Percentiles rank a stretch among this genome's conserved stretches.
These are phyloP conservation scores for Boletellus emodensis DNA, from an alignment of 768 basidiomycete genomes.

Conservation along the genomic window DNA sequence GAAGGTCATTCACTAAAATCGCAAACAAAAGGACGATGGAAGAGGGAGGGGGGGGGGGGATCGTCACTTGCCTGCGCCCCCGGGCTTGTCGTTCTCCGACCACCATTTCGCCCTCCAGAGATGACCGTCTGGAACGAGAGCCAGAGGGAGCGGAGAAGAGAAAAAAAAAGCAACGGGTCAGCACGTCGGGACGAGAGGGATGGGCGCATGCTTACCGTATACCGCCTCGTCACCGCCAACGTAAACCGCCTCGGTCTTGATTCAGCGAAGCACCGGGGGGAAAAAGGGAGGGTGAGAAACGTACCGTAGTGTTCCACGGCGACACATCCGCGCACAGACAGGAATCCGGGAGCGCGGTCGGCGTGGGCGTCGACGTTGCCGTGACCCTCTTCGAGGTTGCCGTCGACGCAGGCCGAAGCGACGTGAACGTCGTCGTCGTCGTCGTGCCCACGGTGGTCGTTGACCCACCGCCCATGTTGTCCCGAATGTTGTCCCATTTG, in stretches of 20 bases:
- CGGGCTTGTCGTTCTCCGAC: conserved; percentile 39
- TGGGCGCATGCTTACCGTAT: conserved; percentile 33
- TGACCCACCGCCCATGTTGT: conserved; percentile 49
- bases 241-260: conserved; percentile 25
- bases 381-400: not conserved
- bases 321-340: conserved; percentile 41
- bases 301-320: conserved; percentile 38
- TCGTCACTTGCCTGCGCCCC: conserved; percentile 19
- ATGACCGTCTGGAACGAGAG: conserved; percentile 32
- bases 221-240: conserved; percentile 37
- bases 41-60: not conserved
- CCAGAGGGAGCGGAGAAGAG: too few relatives aligned
- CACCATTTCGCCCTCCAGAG: conserved; percentile 54
- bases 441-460: conserved; percentile 15
- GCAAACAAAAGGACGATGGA: not conserved
- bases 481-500: conserved; percentile 67
- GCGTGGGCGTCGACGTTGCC: conserved; percentile 11
- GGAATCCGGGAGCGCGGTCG: conserved; percentile 12
- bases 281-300: conserved; percentile 23
- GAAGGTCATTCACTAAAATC: too few relatives aligned
- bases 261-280: not conserved
- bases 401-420: too few relatives aligned
- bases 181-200: not conserved
- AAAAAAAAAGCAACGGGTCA: not conserved
- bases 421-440: conserved; percentile 16